phyloP scores from a whole-genome alignment of 805 yeast genomes.

The Priceomyces fermenticarens region DNA sequence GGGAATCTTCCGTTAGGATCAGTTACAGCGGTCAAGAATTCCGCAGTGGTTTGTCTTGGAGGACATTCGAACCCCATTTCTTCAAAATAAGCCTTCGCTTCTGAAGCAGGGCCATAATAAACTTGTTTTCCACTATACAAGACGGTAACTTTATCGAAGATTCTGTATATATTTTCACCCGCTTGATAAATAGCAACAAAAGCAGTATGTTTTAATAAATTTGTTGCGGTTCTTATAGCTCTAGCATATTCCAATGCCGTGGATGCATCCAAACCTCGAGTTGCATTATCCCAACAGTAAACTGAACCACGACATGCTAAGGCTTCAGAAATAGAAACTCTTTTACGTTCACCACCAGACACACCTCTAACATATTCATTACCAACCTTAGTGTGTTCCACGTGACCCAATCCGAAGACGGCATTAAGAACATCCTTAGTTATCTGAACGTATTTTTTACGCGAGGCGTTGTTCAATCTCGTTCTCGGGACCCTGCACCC shows the following conservation, averaged over 20 bases:
- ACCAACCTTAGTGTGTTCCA: conserved; percentile 29
- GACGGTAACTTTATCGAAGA: conserved; percentile 30
- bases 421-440: conserved; percentile 25
- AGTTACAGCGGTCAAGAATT: conserved; percentile 66
- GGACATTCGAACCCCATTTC: conserved; percentile 66
- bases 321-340: conserved; percentile 70
- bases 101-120: conserved; percentile 56
- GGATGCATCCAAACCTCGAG: conserved; percentile 32
- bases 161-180: conserved; percentile 26
- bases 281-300: conserved; percentile 34
- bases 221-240: conserved; percentile 30
- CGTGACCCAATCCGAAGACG: conserved; percentile 29
- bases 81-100: conserved; percentile 57
- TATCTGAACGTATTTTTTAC: conserved; percentile 43
- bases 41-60: conserved; percentile 66
- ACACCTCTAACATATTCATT: conserved; percentile 54
- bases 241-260: conserved; percentile 30
- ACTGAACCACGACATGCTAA: conserved; percentile 43
- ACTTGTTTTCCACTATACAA: conserved; percentile 45
- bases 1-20: conserved; percentile 60
- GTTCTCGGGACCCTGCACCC: conserved; percentile 63
- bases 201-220: conserved; percentile 53
- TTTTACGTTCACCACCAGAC: conserved; percentile 73
- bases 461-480: conserved; percentile 46
- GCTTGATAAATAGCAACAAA: conserved; percentile 53